Evolutionary conservation across 805 yeast genomes (phyloP).

Genomic region (Saccharomyces mikatae): DNA sequence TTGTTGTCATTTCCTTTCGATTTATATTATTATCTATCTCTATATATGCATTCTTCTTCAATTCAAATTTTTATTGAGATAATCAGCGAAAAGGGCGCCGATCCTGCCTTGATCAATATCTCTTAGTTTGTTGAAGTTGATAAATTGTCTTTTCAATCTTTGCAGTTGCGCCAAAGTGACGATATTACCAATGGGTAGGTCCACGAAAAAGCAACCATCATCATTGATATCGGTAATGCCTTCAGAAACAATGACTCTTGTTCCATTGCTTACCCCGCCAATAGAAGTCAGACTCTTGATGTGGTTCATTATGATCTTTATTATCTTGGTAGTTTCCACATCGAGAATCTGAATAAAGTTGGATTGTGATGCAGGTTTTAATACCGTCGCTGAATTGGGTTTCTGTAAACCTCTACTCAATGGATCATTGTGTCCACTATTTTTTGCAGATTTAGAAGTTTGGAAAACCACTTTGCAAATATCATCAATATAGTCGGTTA

Average conservation of each 20-base stretch:
- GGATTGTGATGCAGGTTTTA: constrained; percentile 71
- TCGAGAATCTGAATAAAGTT: constrained; percentile 76
- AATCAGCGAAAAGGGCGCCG: constrained; percentile 66
- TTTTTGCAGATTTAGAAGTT: constrained; percentile 10
- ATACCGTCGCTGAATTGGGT: constrained; percentile 77
- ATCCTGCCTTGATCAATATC: constrained; percentile 64
- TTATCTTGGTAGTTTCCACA: constrained; percentile 55
- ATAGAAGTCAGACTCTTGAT: constrained; percentile 23
- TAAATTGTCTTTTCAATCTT: constrained; percentile 73
- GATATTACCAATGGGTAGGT: constrained; percentile 48
- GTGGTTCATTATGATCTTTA: constrained; percentile 52
- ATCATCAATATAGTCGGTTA: constrained; percentile 50
- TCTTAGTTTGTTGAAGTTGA: constrained; percentile 73
- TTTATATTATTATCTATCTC: too few relatives aligned
- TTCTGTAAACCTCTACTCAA: constrained; percentile 50
- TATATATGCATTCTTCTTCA: background rate
- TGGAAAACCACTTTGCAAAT: constrained; percentile 54
- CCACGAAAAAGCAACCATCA: constrained; percentile 37
- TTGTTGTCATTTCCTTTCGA: background rate
- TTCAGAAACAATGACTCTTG: constrained; percentile 38
- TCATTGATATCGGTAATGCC: constrained; percentile 34
- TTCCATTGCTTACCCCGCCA: constrained; percentile 43
- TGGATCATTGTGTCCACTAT: constrained; percentile 19
- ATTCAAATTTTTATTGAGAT: constrained; percentile 55
- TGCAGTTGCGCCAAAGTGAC: constrained; percentile 74